Conservation (phyloP, 192 early-diverging fungal genomes). For the Bifiguratus adelaidae region DNA sequence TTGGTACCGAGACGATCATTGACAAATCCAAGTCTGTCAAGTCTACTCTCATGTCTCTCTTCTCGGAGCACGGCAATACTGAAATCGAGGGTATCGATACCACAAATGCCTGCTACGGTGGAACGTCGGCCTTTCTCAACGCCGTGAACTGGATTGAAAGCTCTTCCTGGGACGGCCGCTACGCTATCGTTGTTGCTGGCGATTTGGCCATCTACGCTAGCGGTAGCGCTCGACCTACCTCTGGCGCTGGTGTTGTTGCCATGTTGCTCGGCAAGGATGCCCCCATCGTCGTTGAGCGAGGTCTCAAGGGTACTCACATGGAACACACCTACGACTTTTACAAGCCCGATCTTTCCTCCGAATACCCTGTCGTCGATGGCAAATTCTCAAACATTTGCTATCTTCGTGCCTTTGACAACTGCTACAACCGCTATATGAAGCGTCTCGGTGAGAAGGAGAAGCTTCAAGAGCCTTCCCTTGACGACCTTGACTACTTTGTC, state of each 20-base stretch:
- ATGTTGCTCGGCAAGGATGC: slow-evolving; percentile 91
- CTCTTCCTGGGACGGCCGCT: slow-evolving; percentile 88
- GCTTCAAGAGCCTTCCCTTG: slow-evolving; percentile 31
- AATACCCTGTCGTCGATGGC: slow-evolving; percentile 97
- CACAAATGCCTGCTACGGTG: slow-evolving; percentile 99
- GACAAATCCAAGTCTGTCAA: slow-evolving; percentile 99
- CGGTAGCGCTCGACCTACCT: slow-evolving; percentile 87
- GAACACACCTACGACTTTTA: slow-evolving; percentile 98
- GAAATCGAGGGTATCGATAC: slow-evolving; percentile 96
- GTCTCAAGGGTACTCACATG: slow-evolving; percentile 87
- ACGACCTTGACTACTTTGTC: slow-evolving; percentile 66
- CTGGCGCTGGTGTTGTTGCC: slow-evolving; percentile 86
- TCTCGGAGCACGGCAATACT: slow-evolving; percentile 81
- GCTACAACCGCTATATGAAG: slow-evolving; percentile 76
- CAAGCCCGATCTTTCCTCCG: slow-evolving; percentile 95
- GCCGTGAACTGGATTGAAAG: slow-evolving; percentile 97
- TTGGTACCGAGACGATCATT: slow-evolving; percentile 98
- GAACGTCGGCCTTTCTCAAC: slow-evolving; percentile 92
- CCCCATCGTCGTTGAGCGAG: slow-evolving; percentile 84
- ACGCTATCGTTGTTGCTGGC: slow-evolving; percentile 80
- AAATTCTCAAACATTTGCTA: slow-evolving; percentile 90
- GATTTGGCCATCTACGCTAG: slow-evolving; percentile 95
- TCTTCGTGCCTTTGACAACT: slow-evolving; percentile 79
- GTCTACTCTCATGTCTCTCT: slow-evolving; percentile 92
- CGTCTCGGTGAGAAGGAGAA: slow-evolving; percentile 35